Conservation (phyloP, 225 moss, liverwort and hornwort genomes). For the Thuidium tamariscinum region DNA sequence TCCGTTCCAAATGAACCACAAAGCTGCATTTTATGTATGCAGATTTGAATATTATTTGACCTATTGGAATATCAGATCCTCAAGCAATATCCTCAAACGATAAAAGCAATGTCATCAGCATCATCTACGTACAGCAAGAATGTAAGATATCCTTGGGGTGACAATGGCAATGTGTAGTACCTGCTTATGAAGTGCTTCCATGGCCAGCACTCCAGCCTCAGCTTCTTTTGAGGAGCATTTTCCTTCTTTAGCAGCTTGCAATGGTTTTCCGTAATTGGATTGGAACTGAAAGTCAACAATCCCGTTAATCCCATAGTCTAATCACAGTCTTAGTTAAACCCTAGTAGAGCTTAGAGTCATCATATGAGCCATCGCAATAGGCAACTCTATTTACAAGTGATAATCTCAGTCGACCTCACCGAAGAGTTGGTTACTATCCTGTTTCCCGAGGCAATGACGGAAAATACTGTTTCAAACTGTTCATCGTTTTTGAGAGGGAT, state of each 20-base stretch:
- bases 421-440: neutral
- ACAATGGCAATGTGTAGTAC: constrained; percentile 1
- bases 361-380: neutral
- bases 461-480: neutral
- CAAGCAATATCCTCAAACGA: neutral
- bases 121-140: neutral
- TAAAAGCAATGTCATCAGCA: neutral
- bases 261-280: constrained; percentile 74
- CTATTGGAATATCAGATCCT: neutral
- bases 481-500: neutral
- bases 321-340: neutral
- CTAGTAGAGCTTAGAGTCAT: neutral
- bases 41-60: neutral
- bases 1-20: neutral
- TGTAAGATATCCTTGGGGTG: neutral
- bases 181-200: constrained; percentile 97
- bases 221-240: constrained; percentile 84
- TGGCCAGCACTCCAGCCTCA: constrained; percentile 80
- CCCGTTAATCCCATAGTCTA: neutral
- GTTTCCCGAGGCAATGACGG: neutral
- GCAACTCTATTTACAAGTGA: neutral
- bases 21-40: neutral
- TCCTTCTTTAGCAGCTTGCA: constrained; percentile 74
- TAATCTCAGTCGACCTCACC: neutral
- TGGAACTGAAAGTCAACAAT: constrained; percentile 51